phyloP scores from a whole-genome alignment of 352 stramenopile species.

The Phytopythium chamaehyphon region DNA sequence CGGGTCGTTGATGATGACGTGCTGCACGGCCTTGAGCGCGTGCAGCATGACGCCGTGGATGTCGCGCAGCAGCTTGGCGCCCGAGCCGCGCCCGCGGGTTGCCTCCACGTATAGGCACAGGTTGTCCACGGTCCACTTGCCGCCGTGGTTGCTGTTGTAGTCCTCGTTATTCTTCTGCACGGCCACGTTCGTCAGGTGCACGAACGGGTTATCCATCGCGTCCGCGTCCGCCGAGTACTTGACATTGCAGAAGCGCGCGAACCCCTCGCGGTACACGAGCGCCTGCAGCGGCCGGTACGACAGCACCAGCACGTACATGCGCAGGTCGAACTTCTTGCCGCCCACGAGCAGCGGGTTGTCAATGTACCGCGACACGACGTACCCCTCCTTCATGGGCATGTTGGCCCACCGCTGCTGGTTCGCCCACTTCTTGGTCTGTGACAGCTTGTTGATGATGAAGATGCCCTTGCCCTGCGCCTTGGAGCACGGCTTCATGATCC shows the following conservation, averaged over 20 bases:
- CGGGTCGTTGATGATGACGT: slow-evolving; percentile 92
- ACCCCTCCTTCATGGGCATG: slow-evolving; percentile 79
- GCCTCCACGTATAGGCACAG: slow-evolving; percentile 83
- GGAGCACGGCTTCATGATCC: slow-evolving; percentile 94
- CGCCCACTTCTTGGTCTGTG: slow-evolving; percentile 90
- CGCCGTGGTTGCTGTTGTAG: slow-evolving; percentile 89
- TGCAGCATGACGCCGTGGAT: slow-evolving; percentile 86
- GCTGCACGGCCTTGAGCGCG: slow-evolving; percentile 83
- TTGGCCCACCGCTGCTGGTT: slow-evolving; percentile 58
- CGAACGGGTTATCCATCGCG: slow-evolving; percentile 90
- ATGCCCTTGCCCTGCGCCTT: slow-evolving; percentile 90
- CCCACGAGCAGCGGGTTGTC: slow-evolving; percentile 87
- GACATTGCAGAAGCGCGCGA: slow-evolving; percentile 91
- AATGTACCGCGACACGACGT: slow-evolving; percentile 90
- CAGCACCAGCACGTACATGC: slow-evolving; percentile 91
- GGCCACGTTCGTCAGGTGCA: slow-evolving; percentile 88
- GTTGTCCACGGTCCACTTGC: slow-evolving; percentile 90
- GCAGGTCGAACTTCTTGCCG: slow-evolving; percentile 93
- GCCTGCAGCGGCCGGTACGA: slow-evolving; percentile 84
- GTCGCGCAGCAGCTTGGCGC: slow-evolving; percentile 56
- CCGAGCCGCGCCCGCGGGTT: slow-evolving; percentile 42
- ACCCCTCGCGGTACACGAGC: slow-evolving; percentile 83
- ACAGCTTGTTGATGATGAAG: slow-evolving; percentile 93
- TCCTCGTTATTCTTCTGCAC: slow-evolving; percentile 91
- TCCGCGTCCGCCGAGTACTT: slow-evolving; percentile 81